Evolutionary conservation across 768 basidiomycete species (phyloP), one percentile per base, ranked within the genome.

Genomic region (Mrakia frigida): DNA sequence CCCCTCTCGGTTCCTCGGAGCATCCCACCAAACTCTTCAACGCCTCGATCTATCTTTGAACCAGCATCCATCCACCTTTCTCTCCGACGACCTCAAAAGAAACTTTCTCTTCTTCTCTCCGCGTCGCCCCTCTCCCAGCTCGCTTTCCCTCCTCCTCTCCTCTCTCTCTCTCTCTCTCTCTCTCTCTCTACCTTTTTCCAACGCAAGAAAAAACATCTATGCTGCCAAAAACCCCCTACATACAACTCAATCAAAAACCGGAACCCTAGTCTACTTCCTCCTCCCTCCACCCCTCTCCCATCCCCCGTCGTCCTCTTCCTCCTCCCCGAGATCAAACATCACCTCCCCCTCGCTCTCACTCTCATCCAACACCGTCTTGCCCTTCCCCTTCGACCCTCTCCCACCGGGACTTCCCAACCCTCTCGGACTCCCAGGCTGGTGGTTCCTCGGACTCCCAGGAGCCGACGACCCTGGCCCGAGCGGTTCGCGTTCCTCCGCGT

Each of bases 301-400:
- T 41, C 39, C 41, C 13, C 43, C 52, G 31, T 75, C 65, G 16
- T 69, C 65, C 46, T 75, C 50, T 14, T 69, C 74, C 43, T 60
- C 56, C n/a, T 75, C 74, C 43, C 74, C 74, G 6, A 75, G 37
- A 37, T 75, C 74, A 59, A 75, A 75, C 37, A 75, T 65, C 43
- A 75, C 74, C 63, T 68, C 74, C 21, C 52, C 65, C 37, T 69
- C 68, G 7, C 63, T 39, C 52, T 43, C 72, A 33, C 70, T 70
- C 60, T 73, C 72, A 60, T 73, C 72, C n/a, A 73, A 43, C 25
- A 73, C 72, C 59, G 72, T 73, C 72, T 60, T 59, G 9, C 72
- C 72, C 59, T 61, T 59, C 35, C 56, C 56, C 43, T 50, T 63
- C 28, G 33, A 28, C 13, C 11, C 37, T 14, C 52, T 35, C 53